Percentiles rank a stretch among this genome's conserved stretches.
These are phyloP conservation scores for Phtheirospermum japonicum DNA, from an alignment of 257 asterid genomes.

Conservation along the genomic window DNA sequence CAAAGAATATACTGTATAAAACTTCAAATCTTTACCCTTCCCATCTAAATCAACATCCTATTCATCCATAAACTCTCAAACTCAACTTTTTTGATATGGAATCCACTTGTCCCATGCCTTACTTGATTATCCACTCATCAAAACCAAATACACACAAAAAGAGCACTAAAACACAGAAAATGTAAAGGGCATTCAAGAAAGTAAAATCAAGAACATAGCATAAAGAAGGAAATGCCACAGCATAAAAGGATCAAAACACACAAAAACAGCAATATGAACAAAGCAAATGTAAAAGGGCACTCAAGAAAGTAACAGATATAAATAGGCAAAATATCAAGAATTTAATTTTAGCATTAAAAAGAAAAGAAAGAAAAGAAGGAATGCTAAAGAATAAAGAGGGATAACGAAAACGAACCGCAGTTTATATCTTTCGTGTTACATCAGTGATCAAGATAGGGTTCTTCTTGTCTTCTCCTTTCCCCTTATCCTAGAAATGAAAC, in stretches of 20 bases:
- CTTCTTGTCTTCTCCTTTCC: slow-evolving; percentile 26
- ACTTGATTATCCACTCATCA: slow-evolving; percentile 30
- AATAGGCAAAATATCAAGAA: slow-evolving; percentile 22
- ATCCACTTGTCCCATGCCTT: slow-evolving; percentile 46
- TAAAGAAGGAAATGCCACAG: slow-evolving; percentile 29
- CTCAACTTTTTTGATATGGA: slow-evolving; percentile 47
- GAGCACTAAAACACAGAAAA: slow-evolving; percentile 23
- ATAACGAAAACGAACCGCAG: slow-evolving; percentile 16
- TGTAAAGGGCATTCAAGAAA: slow-evolving; percentile 27
- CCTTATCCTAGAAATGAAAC: slow-evolving; percentile 27
- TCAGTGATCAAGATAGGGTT: slow-evolving; percentile 31
- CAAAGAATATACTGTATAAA: too few species aligned
- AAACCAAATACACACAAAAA: slow-evolving; percentile 17
- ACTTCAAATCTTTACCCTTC: too few species aligned
- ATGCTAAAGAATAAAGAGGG: slow-evolving; percentile 13
- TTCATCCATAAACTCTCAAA: slow-evolving; percentile 40
- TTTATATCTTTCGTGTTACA: slow-evolving; percentile 29
- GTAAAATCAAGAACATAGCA: slow-evolving; percentile 32
- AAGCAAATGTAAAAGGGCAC: slow-evolving; percentile 19
- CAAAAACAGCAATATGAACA: background rate
- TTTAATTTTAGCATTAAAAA: slow-evolving; percentile 30
- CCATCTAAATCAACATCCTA: too few species aligned
- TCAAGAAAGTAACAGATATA: slow-evolving; percentile 20
- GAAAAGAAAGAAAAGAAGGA: too few species aligned
- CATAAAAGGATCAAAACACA: slow-evolving; percentile 16